Evolutionary conservation across 768 basidiomycete species (phyloP), one percentile per base, ranked within the genome.

Genomic region (Dioszegia crocea): DNA sequence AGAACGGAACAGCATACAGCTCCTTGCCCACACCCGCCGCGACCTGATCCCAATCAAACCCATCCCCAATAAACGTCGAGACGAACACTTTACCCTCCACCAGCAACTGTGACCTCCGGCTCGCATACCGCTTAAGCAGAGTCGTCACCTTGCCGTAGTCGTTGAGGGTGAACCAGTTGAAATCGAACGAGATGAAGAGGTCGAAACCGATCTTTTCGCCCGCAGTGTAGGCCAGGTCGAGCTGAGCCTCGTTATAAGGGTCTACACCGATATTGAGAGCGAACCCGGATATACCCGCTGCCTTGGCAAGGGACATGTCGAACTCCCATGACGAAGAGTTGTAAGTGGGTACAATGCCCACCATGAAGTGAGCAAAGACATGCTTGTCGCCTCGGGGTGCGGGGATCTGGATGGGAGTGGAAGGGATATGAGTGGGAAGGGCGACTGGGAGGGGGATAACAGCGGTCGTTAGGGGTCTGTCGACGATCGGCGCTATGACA

Each of bases 111-210:
- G 68, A 61, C 10, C 68, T 64, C 24, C 57, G 43, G 36, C 40
- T 46, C 30, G 60, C 61, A 59, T 67, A 75, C 47, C 65, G 47
- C 47, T 56, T 57, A 41, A 76, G 57, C 60, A 4, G 73, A 67
- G 3, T 53, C 56, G 2, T 39, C 23, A 62, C 59, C 17, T 56
- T 56, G 36, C 45, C 51, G 38, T 39, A 39, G 40, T 73, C 67
- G n/a, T 23, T 31, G 41, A 58, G 43, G 4, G 45, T 60, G 63
- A 66, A 77, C 74, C 74, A 77, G 59, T 77, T 76, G 67, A 77
- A 77, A 52, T 77, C 76, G 62, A 77, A 75, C 17, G 72, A 74
- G 61, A 77, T 76, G 63, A 77, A 77, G 19, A 72, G 55, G 29
- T 65, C 60, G 57, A 77, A 75, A 3, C 66, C 66, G 6, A 66